Base-by-base conservation (phyloP, 371 early-diverging fungal genomes). In the Umbelopsis sp. region DNA sequence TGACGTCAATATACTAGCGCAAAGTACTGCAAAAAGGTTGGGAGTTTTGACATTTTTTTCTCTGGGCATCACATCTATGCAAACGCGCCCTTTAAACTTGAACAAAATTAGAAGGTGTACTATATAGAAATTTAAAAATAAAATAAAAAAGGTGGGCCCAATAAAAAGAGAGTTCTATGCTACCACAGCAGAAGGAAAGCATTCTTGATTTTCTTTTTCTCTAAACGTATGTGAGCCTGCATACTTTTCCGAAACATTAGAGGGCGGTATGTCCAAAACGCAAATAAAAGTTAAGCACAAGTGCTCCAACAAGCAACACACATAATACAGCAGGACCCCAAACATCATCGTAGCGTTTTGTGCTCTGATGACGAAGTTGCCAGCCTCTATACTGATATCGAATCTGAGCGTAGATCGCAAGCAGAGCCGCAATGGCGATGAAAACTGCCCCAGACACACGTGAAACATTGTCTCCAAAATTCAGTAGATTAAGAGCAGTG, bases 331-430 rank as follows among this genome's bases (percentile, higher is more conserved):
- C 89, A 16, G 96, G 96, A 3, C 92, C 89, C 20, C 74, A 73
- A 14, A 81, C 71, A 70, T 86, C 87, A 68, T 84, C 86, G 44
- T 88, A 89, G 9, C 87, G 82, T 6, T 78, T 77, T 14, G 81
- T 70, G 7, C 83, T 80, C 24, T 87, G 74, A 44, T 71, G 72
- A 32, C 86, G 76, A 70, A 89, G 89, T 65, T 82, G 80, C 69
- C 87, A 82, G 4, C 93, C 94, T 38, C 97, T 76, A 90, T 94
- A 96, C 67, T 92, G 89, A 85, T 87, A 97, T 52, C 94, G 76
- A 71, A 88, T 88, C 53, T 94, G 83, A 18, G 94, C 90, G 72
- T 95, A 95, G 25, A 88, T 76, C 66, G 91, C 86, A 62, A 93
- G 81, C 32, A 84, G 72, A 65, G 90, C 76, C 29, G 91, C 74